phyloP scores from a whole-genome alignment of 192 early-diverging fungal species.

The Linnemannia hyalina region DNA sequence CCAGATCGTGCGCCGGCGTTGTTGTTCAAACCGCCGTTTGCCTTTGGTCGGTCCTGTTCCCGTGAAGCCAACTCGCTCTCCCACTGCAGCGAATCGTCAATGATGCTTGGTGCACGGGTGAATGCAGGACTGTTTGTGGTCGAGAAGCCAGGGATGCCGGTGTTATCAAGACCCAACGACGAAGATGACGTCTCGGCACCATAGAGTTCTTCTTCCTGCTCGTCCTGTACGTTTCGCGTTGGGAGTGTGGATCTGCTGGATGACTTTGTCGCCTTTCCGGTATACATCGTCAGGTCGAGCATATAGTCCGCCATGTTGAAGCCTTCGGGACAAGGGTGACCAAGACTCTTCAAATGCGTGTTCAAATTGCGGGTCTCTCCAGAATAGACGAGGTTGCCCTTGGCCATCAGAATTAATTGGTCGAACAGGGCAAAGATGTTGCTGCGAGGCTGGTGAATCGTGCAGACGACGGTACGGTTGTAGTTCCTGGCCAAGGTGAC shows the following conservation, averaged over 20 bases:
- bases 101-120: constrained; percentile 36
- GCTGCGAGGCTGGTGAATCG: constrained; percentile 95
- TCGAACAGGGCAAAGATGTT: constrained; percentile 95
- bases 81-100: constrained; percentile 47
- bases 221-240: constrained; percentile 9
- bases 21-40: constrained; percentile 2
- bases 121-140: constrained; percentile 18
- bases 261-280: constrained; percentile 29
- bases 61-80: constrained; percentile 44
- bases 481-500: constrained; percentile 74
- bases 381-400: constrained; percentile 87
- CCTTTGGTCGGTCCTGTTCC: constrained; percentile 31
- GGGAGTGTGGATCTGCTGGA: constrained; percentile 12
- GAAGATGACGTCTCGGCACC: neutral
- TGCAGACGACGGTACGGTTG: constrained; percentile 88
- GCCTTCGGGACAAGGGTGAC: constrained; percentile 86
- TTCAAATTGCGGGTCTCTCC: constrained; percentile 76
- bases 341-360: constrained; percentile 80
- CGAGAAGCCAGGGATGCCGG: neutral
- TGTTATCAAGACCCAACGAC: neutral
- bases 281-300: constrained; percentile 78
- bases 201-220: constrained; percentile 41
- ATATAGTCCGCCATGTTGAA: constrained; percentile 95
- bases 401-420: constrained; percentile 86
- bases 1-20: neutral